These are phyloP conservation scores for Podospora pseudopauciseta DNA, from an alignment of 495 filamentous ascomycete genomes.

Conservation along the genomic window DNA sequence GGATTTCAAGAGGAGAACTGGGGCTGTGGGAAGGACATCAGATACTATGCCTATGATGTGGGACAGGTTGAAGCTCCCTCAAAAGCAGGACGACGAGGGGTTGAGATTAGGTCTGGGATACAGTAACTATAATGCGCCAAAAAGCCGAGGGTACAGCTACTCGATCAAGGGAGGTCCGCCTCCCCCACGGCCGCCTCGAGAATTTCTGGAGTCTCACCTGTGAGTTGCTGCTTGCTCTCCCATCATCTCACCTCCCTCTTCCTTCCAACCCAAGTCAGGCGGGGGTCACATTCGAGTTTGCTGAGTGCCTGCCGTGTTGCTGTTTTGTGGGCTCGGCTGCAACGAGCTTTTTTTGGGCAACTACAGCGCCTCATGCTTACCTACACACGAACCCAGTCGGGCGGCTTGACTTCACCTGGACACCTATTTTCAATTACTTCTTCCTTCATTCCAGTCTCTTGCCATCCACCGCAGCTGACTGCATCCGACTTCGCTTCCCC, in stretches of 20 bases:
- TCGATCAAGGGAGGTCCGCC: conserved; percentile 33
- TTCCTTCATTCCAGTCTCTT: neutral
- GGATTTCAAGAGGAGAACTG: neutral
- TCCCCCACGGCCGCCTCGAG: conserved; percentile 30
- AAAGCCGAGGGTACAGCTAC: conserved; percentile 29
- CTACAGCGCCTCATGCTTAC: neutral
- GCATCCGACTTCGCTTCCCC: neutral
- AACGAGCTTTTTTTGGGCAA: neutral
- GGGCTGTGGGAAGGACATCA: neutral
- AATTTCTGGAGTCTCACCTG: conserved; percentile 29
- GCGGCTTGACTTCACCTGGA: neutral
- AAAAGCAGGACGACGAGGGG: conserved; percentile 18
- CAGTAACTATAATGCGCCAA: conserved; percentile 5
- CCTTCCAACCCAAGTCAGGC: neutral
- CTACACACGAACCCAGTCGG: neutral
- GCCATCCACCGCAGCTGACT: neutral
- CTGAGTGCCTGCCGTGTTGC: neutral
- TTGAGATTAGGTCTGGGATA: conserved; percentile 14
- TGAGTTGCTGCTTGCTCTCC: conserved; percentile 22
- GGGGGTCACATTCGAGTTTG: conserved; percentile 1
- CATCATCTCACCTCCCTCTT: neutral
- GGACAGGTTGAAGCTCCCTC: conserved; percentile 19
- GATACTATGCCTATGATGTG: conserved; percentile 20
- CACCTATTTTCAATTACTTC: neutral
- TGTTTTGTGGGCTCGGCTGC: neutral